Base-by-base conservation (phyloP, 176 grass and related monocot species). In the Ensete ventricosum region DNA sequence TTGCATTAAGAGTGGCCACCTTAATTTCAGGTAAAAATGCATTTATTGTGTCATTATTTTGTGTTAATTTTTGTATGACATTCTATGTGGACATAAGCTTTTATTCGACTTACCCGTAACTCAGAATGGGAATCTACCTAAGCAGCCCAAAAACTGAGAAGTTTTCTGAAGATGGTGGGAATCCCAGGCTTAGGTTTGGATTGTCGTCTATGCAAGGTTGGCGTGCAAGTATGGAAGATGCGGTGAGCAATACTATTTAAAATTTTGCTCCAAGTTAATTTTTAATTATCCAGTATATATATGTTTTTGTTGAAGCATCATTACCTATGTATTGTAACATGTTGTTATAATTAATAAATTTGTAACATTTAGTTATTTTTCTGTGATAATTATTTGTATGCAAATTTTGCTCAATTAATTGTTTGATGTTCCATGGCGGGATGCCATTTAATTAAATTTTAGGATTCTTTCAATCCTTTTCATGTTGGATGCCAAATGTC, bases 161-260 rank as follows among this genome's bases (percentile, higher is more conserved):
- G 26, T 50, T 83, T 84, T 96, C 93, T 19, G 93, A 96, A 83
- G 82, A 92, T 70, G 89, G 85, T 9, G 89, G 84, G 67, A 96
- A 88, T 69, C 83, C 81, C 62, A 68, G 54, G 27, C 83, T 96
- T 73, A 92, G 74, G 76, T 96, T 88, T 79, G 93, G 93, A 52
- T 79, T 96, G 67, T 96, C 93, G 66, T 96, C 87, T 11, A 92
- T 92, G 93, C 93, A 96, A 92, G 93, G 89, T 29, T 96, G 93
- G 93, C 93, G 89, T 77, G 80, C 93, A 50, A 92, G 66, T 81
- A 96, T 96, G 93, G 93, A 96, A 78, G 93, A 96, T 88, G 93
- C 93, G 78, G 93, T 92, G 71, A 88, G 88, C 88, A 64, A 79
- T 60, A 70, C 25, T 70, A 12, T 50, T 50, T 51, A 50, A 51